Evolutionary conservation across 805 yeast species (phyloP).

Genomic region (Myxozyma neotropica): DNA sequence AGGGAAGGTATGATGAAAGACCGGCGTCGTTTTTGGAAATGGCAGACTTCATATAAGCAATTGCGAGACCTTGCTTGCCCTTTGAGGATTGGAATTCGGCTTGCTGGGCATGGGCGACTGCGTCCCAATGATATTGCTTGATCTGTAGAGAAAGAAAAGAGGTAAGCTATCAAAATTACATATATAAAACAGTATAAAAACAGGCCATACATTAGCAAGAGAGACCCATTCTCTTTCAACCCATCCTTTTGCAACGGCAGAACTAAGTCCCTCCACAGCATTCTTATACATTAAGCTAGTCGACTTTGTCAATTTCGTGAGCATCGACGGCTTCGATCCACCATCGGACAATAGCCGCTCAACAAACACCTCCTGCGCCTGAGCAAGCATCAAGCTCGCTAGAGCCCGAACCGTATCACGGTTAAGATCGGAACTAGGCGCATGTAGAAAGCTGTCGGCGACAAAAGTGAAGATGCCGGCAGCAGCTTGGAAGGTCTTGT

Average conservation of each 20-base stretch:
- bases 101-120: conserved; percentile 56
- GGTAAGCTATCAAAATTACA: too few species aligned
- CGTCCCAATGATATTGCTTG: conserved; percentile 49
- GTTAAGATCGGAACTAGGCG: conserved; percentile 78
- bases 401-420: conserved; percentile 70
- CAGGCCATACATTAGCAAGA: conserved; percentile 53
- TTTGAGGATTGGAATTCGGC: conserved; percentile 51
- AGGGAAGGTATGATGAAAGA: conserved; percentile 34
- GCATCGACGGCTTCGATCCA: conserved; percentile 61
- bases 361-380: conserved; percentile 84
- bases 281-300: conserved; percentile 59
- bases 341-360: conserved; percentile 55
- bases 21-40: conserved; percentile 40
- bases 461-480: conserved; percentile 76
- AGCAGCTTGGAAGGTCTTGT: conserved; percentile 67
- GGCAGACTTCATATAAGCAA: conserved; percentile 63
- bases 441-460: conserved; percentile 80
- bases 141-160: conserved; percentile 42
- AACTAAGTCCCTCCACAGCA: conserved; percentile 52
- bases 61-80: conserved; percentile 72
- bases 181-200: too few species aligned
- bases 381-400: conserved; percentile 70
- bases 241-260: conserved; percentile 48
- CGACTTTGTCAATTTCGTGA: conserved; percentile 73
- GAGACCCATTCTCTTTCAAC: conserved; percentile 53